Conservation (phyloP, 2,329 filamentous ascomycete species). For the Penicillium palitans region DNA sequence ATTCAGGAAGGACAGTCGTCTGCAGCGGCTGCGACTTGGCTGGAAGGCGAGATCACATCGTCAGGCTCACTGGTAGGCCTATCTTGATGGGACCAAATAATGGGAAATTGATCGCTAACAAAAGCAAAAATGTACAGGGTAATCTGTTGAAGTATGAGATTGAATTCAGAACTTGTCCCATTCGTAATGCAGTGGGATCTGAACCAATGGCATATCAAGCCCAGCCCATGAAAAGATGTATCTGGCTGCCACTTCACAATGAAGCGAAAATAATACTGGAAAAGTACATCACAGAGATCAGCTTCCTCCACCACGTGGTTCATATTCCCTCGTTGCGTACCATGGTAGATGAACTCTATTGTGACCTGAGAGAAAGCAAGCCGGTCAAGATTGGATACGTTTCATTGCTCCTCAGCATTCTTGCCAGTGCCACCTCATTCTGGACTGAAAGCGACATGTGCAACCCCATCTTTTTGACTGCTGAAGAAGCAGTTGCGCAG, state of each 20-base stretch:
- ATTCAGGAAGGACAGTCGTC: neutral
- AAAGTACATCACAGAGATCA: constrained; percentile 35
- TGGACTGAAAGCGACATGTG: constrained; percentile 30
- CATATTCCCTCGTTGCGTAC: constrained; percentile 32
- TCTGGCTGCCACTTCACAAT: constrained; percentile 38
- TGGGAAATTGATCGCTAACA: neutral
- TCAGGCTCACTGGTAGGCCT: constrained; percentile 12
- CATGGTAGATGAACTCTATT: constrained; percentile 33
- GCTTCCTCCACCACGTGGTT: constrained; percentile 38
- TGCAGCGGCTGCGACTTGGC: constrained; percentile 13
- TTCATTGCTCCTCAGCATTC: constrained; percentile 34
- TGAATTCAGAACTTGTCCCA: constrained; percentile 18
- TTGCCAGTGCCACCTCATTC: constrained; percentile 34
- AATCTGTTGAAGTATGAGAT: constrained; percentile 8
- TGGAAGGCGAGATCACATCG: constrained; percentile 19
- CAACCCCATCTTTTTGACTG: constrained; percentile 15
- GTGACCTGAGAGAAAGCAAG: constrained; percentile 19
- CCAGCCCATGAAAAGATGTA: constrained; percentile 17
- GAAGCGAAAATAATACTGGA: constrained; percentile 37
- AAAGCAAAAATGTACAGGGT: neutral
- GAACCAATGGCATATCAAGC: neutral
- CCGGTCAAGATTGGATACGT: constrained; percentile 30
- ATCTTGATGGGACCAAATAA: neutral
- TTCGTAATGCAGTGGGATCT: neutral
- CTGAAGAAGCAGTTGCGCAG: constrained; percentile 31